Evolutionary conservation across 2,329 filamentous ascomycete genomes (phyloP).

Genomic region (Arthroderma sp.): DNA sequence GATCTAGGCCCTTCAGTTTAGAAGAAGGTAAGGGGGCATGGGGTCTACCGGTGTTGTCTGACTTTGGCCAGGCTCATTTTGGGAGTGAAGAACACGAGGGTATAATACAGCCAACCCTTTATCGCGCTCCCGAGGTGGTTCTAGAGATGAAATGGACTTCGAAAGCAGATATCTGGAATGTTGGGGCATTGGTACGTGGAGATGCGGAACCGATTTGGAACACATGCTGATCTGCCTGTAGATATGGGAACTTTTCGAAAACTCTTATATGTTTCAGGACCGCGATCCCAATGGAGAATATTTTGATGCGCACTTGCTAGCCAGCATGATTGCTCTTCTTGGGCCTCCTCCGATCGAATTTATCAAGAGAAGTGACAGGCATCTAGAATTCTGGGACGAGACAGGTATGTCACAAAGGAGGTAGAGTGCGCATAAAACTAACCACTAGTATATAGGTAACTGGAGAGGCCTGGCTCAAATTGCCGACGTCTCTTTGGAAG

Average conservation of each 20-base stretch:
- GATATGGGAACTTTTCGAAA: slow-evolving; percentile 23
- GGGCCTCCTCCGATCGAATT: slow-evolving; percentile 30
- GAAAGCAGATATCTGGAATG: slow-evolving; percentile 22
- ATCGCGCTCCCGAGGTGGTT: slow-evolving; percentile 20
- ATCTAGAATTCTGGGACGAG: slow-evolving; percentile 7
- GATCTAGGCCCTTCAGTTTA: slow-evolving; percentile 13
- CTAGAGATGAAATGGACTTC: slow-evolving; percentile 17
- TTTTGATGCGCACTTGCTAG: slow-evolving; percentile 22
- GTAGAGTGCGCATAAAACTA: background rate
- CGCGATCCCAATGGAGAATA: slow-evolving; percentile 4
- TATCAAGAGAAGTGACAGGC: slow-evolving; percentile 17
- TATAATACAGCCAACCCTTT: slow-evolving; percentile 27
- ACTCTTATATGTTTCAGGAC: slow-evolving; percentile 13
- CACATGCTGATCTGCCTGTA: slow-evolving; percentile 17
- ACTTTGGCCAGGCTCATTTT: slow-evolving; percentile 17
- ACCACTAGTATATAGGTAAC: slow-evolving; percentile 2
- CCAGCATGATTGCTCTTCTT: slow-evolving; percentile 36
- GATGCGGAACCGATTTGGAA: slow-evolving; percentile 1
- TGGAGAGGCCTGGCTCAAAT: slow-evolving; percentile 5
- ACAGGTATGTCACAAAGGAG: background rate
- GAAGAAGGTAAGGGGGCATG: slow-evolving; percentile 1
- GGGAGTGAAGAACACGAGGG: slow-evolving; percentile 23
- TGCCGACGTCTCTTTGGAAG: slow-evolving; percentile 6
- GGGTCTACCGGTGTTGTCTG: slow-evolving; percentile 11
- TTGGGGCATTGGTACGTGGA: slow-evolving; percentile 15